phyloP scores from a whole-genome alignment of 345 rosid genomes.

The Geranium rotundifolium region DNA sequence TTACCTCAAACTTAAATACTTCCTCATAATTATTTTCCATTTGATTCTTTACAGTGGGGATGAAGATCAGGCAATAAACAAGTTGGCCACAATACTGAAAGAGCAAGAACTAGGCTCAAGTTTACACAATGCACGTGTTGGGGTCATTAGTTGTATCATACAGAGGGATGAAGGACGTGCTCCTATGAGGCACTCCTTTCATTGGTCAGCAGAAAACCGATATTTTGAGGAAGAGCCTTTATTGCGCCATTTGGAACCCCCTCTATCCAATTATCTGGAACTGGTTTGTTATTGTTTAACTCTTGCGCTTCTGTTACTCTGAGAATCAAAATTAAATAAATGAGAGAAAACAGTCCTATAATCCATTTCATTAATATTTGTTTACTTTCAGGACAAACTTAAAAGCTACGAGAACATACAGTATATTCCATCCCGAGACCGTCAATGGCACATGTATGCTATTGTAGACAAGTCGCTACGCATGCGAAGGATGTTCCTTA shows the following conservation, averaged over 20 bases:
- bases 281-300: constrained; percentile 37
- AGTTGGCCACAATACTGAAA: constrained; percentile 88
- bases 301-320: background rate
- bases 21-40: too few species aligned
- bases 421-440: constrained; percentile 71
- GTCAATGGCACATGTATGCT: constrained; percentile 92
- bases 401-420: constrained; percentile 65
- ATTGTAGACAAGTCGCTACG: constrained; percentile 72
- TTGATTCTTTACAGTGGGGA: constrained; percentile 61
- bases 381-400: constrained; percentile 74
- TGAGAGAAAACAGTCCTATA: background rate
- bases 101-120: constrained; percentile 68
- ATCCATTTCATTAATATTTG: constrained; percentile 8
- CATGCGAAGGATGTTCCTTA: constrained; percentile 82
- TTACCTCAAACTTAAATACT: too few species aligned
- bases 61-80: constrained; percentile 93
- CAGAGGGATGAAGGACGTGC: constrained; percentile 97
- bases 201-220: constrained; percentile 74
- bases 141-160: constrained; percentile 90
- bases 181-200: constrained; percentile 96
- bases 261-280: constrained; percentile 88
- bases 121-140: constrained; percentile 70
- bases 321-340: too few species aligned
- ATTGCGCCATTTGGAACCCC: constrained; percentile 94
- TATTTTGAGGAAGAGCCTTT: constrained; percentile 87